Evolutionary conservation across 2,329 filamentous ascomycete genomes (phyloP), one percentile per base, ranked within the genome.

Genomic region (Exserohilum turcica): DNA sequence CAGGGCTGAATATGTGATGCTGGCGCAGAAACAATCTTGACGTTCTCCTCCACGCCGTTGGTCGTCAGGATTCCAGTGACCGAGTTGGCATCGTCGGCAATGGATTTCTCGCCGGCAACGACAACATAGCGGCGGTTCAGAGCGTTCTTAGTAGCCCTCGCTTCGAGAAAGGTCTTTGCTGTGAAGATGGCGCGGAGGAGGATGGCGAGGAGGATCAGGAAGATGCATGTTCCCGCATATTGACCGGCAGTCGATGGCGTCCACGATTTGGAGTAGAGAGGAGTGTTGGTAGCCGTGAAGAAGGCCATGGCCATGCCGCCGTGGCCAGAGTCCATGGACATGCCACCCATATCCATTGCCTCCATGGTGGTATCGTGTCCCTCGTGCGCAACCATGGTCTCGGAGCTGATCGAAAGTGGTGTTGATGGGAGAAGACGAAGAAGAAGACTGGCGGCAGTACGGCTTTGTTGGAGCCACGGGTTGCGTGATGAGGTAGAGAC

Each of bases 161-260:
- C 74, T 78, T 85, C 77, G 77, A 84, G 75, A 13, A 78, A 66
- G 19, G 78, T 71, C 71, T 91, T 91, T 65, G 84, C 79, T 2
- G 92, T 92, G 44, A 93, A 78, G 13, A 96, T 79, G 16, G 80
- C 77, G 46, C 92, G 89, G 68, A 88, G 86, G 51, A 88, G 67
- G 56, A 87, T 79, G 55, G 86, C 87, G 45, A 97, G 86, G 38
- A 89, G 64, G 71, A 96, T 86, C 54, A 97, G 83, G 77, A 97
- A 97, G 73, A 97, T 90, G 79, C 93, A 96, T 24, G 91, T 96
- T 50, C 86, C 93, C 1, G 91, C 91, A 75, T 97, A 97, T 54
- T 82, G 78, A 64, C 88, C 91, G 5, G 82, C 78, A 31, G 78
- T 86, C 24, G 71, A 76, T 5, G 93, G 93, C 2, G 89, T 88